Conservation (phyloP, 2,329 filamentous ascomycete genomes). For the Sarocladium strictum region DNA sequence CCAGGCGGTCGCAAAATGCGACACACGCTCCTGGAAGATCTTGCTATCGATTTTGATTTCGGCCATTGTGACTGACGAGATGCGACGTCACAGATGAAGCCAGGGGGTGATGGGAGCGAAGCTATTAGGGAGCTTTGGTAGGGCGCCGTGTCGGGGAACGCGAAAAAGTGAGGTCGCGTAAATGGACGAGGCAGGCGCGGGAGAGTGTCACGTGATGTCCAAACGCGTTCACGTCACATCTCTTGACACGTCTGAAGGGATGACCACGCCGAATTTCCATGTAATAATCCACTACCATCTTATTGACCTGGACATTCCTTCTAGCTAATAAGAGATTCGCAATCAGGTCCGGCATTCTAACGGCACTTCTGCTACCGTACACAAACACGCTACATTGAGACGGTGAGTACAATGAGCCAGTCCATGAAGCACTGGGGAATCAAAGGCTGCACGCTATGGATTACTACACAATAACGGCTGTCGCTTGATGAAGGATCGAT, state of each 20-base stretch:
- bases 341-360: no score
- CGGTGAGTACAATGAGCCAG: no score
- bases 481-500: neutral
- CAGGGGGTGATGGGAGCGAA: conserved; percentile 19
- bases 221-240: conserved; percentile 4
- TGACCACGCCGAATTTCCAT: no score
- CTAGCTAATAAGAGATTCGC: no score
- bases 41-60: conserved; percentile 95
- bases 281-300: no score
- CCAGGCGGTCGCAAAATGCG: conserved; percentile 84
- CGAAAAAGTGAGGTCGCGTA: conserved; percentile 37
- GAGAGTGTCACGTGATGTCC: conserved; percentile 28
- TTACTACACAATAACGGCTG: no score
- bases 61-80: conserved; percentile 46
- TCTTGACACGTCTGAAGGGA: neutral
- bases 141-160: conserved; percentile 19
- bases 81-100: conserved; percentile 21
- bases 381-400: no score
- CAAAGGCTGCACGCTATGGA: no score
- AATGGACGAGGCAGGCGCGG: conserved; percentile 24
- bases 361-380: no score
- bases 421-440: no score
- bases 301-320: no score
- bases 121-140: conserved; percentile 19
- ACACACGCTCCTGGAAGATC: conserved; percentile 88